Percentiles rank a stretch among this genome's conserved stretches.
These are phyloP conservation scores for Intubia oerlemansii DNA, from an alignment of 2,329 filamentous ascomycete genomes.

Conservation along the genomic window DNA sequence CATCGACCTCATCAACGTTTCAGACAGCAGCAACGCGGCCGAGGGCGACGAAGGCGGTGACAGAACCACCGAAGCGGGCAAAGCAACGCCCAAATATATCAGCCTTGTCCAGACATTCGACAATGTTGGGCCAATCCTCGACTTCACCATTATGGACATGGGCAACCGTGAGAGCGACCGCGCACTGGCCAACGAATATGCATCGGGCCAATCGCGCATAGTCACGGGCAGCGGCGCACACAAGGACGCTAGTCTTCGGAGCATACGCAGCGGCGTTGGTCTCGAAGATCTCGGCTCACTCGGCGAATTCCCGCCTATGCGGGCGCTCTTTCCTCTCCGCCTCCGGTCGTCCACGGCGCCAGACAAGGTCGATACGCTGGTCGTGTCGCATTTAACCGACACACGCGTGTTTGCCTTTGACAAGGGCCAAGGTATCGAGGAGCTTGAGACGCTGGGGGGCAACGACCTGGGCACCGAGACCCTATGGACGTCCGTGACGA, in stretches of 20 bases:
- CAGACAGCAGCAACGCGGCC: conserved; percentile 2
- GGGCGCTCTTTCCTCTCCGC: conserved; percentile 47
- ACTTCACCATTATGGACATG: conserved; percentile 93
- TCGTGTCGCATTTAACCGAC: conserved; percentile 65
- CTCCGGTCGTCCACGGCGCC: conserved; percentile 10
- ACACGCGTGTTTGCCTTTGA: conserved; percentile 68
- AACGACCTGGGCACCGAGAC: conserved; percentile 51
- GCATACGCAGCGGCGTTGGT: conserved; percentile 82
- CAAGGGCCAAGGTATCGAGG: conserved; percentile 58
- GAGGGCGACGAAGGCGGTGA: not conserved
- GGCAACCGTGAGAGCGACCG: conserved; percentile 62
- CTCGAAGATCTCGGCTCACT: conserved; percentile 72
- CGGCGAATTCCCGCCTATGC: conserved; percentile 54
- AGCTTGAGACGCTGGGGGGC: conserved; percentile 56
- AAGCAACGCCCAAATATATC: no score
- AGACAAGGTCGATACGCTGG: conserved; percentile 39
- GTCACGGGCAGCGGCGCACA: conserved; percentile 85
- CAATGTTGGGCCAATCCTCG: conserved; percentile 77
- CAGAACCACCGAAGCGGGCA: not conserved
- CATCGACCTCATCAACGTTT: conserved; percentile 28
- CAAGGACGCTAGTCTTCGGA: conserved; percentile 70
- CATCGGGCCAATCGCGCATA: conserved; percentile 81
- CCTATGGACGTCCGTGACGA: conserved; percentile 34
- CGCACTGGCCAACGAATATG: conserved; percentile 66
- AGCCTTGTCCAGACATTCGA: conserved; percentile 47